Evolutionary conservation across 805 yeast genomes (phyloP).

Genomic region (Ogataea ramenticola): DNA sequence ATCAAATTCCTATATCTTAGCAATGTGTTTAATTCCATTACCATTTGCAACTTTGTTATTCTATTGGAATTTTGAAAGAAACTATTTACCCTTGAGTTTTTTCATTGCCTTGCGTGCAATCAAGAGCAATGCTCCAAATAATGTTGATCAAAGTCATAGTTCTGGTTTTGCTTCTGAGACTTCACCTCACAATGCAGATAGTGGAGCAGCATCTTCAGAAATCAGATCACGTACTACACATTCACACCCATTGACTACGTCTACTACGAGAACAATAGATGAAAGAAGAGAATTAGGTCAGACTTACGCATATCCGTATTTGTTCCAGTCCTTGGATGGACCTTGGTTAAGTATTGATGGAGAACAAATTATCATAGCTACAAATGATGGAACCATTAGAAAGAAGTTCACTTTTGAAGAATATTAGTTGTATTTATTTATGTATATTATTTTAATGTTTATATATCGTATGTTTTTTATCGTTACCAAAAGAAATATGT

Average conservation of each 20-base stretch:
- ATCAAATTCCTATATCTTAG: conserved; percentile 70
- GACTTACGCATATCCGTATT: conserved; percentile 71
- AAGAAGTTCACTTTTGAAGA: conserved; percentile 21
- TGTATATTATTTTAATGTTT: not conserved
- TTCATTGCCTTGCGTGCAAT: conserved; percentile 87
- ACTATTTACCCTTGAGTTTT: conserved; percentile 70
- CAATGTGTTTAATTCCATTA: conserved; percentile 66
- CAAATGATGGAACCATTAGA: conserved; percentile 26
- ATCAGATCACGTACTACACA: not conserved
- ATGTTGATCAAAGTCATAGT: not conserved
- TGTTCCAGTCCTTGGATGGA: conserved; percentile 67
- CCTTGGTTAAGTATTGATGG: conserved; percentile 76
- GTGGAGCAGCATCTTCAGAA: not conserved
- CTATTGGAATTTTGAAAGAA: conserved; percentile 74
- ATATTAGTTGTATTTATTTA: conserved; percentile 6
- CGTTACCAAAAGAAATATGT: no score
- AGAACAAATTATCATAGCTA: conserved; percentile 42
- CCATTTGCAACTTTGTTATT: conserved; percentile 62
- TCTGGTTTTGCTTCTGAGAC: not conserved
- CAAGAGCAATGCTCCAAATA: not conserved
- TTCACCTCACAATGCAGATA: not conserved
- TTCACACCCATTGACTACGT: conserved; percentile 8
- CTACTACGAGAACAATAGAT: conserved; percentile 52
- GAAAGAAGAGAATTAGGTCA: conserved; percentile 68
- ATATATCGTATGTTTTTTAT: no score